Evolutionary conservation across 2,329 filamentous ascomycete genomes (phyloP), one percentile per base, ranked within the genome.

Genomic region (Fusarium buharicum): DNA sequence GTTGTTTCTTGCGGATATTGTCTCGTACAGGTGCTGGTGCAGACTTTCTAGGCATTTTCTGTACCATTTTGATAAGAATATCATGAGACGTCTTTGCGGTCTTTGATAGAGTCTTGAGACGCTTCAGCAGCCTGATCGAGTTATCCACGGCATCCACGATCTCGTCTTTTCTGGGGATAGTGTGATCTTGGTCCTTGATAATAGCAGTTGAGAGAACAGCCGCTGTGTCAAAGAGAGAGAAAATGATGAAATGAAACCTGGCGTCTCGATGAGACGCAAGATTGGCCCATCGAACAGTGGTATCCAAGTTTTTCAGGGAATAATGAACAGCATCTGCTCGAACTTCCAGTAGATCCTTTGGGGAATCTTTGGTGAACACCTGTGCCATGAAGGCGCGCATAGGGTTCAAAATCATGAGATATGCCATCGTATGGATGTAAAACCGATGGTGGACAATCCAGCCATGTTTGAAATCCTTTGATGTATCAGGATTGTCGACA

Each of bases 161-260:
- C 18, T 79, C 74, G 1, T 77, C 72, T 11, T 77, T 76, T 30
- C 72, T 75, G 1, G 76, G 74, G 4, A 82, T 74, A 6, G 70
- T 74, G 14, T 68, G 56, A 10, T 76, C 72, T 9, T 68, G 63
- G 34, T 84, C 82, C 58, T 84, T 82, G 9, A 82, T 77, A 6
- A 84, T 69, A 0, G 81, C 80, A 0, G 82, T 82, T 50, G 79
- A 82, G 3, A 84, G 70, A 28, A 81, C 74, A 1, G 81, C 78
- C 0, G 80, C 77, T 0, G 81, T 82, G 53, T 84, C 81, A 50
- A 84, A 84, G 22, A 83, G 76, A 4, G 78, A 74, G 48, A 84
- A 85, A 0, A 81, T 79, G 14, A 82, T 80, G 47, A 83, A 77
- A 55, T 84, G 80, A 30, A 83, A 81, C 20, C 82, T 79, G 3